Evolutionary conservation across 116 monocot species (phyloP), one percentile per base, ranked within the genome.

Genomic region (Dioscorea cayenensis): DNA sequence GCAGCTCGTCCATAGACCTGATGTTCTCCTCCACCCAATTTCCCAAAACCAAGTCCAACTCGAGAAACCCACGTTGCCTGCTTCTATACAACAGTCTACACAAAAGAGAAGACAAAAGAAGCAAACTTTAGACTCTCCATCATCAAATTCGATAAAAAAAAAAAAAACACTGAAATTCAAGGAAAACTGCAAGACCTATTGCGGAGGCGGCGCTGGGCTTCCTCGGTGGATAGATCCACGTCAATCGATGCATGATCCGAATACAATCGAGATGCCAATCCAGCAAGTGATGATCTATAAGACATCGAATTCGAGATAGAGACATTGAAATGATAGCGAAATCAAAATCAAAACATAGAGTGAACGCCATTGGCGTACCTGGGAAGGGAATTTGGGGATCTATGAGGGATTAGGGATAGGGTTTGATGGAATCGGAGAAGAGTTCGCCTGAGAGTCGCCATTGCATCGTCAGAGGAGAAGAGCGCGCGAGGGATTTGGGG

Each of bases 21-120:
- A 96, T 79, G 69, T 96, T 85, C 77, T 88, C 90, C 86, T 90
- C 89, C 7, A 96, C 92, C 95, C 95, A 96, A 19, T 77, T 92
- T 21, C 95, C 92, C 78, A 96, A 67, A 28, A 96, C 84, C 74
- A 96, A 72, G 70, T 96, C 95, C 65, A 96, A 64, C 70, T 96
- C 96, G 50, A 92, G 82, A 73, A 90, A 96, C 16, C 96, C 96
- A n/a, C 96, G 73, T 66, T 96, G 92, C 69, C 82, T 87, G 80
- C 96, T 96, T 67, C 95, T 79, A 76, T 92, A 95, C 76, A 89
- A 51, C 78, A 92, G 79, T 51, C 87, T 92, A 59, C 28, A 67
- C 14, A 32, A 49, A 14, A 61, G 9, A 25, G n/a, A 70, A 76
- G 36, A 12, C 5, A 9, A 27, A 20, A 23, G 12, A 62, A 62